Base-by-base conservation (phyloP, 2,329 filamentous ascomycete genomes). In the Macrophomina tecta region DNA sequence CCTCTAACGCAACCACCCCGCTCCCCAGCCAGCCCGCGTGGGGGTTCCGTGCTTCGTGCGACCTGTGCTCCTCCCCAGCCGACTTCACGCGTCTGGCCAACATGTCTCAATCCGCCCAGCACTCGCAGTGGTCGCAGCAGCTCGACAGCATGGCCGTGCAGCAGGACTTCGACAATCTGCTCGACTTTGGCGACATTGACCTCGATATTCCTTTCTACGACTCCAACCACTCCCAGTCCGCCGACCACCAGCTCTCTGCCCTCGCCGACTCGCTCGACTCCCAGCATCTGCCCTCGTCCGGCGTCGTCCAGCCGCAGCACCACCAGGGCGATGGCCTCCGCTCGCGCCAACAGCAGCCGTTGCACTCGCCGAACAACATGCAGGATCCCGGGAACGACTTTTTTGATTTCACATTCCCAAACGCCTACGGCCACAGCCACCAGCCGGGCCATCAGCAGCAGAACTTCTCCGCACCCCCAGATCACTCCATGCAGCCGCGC, bases 141-240 rank as follows among this genome's bases (percentile, higher is more conserved):
- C 76, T 80, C 68, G 79, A 81, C 65, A 71, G 75, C 68, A 80
- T 82, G 80, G 77, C 77, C 68, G 71, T 76, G 45, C 76, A 82
- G 23, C 72, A 74, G 45, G 79, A 82, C 68, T 79, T 83, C 64
- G 76, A 74, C 67, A 79, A 77, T 67, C 75, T 83, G 53, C 78
- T 83, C 71, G 79, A 82, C 72, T 75, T 77, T 58, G 75, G 74
- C 68, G 70, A 72, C 67, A 70, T 77, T 68, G 73, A 76, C 64
- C 70, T 78, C 62, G 71, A 72, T 69, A 74, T 76, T 69, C 71
- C 71, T 68, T 70, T 73, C 65, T 73, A 72, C 61, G 76, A 73
- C 68, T 69, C 68, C 48, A 69, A 72, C 64, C 67, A 63, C 69
- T 67, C 63, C 67, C 66, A 65, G 23, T 69, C 71, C 64, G 51